Conservation (phyloP, 169 alveolate species). For the Plasmodium blacklocki region DNA sequence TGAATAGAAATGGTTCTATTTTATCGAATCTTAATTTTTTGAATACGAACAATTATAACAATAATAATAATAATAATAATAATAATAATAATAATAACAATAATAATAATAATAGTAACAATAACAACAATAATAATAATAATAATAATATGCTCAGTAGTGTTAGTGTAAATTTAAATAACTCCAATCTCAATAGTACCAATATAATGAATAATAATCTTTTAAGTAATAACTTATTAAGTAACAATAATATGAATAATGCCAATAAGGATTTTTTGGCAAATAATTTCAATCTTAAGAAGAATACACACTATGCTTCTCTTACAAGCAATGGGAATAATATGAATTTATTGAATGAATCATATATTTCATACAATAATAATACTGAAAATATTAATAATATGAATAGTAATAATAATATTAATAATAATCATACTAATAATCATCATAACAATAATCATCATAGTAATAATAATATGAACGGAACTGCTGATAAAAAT, state of each 20-base stretch:
- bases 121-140: too few relatives aligned
- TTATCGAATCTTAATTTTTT: slow-evolving; percentile 17
- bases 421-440: background rate
- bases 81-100: too few relatives aligned
- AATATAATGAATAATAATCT: too few relatives aligned
- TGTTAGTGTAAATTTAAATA: too few relatives aligned
- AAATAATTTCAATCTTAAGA: slow-evolving; percentile 26
- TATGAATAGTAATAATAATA: slow-evolving; percentile 3
- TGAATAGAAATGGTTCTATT: background rate
- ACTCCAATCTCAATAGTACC: too few relatives aligned
- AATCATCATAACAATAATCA: background rate
- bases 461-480: slow-evolving; percentile 13
- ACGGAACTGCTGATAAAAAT: background rate
- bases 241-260: background rate
- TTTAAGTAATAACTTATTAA: background rate
- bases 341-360: slow-evolving; percentile 18
- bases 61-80: too few relatives aligned
- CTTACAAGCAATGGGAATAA: slow-evolving; percentile 27
- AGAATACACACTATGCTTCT: slow-evolving; percentile 54
- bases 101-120: too few relatives aligned
- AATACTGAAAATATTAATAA: background rate
- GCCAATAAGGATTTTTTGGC: slow-evolving; percentile 15
- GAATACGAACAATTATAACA: background rate
- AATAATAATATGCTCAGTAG: too few relatives aligned
- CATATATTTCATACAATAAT: slow-evolving; percentile 11